phyloP scores from a whole-genome alignment of 495 filamentous ascomycete species.

The Talaromyces trachyspermus region DNA sequence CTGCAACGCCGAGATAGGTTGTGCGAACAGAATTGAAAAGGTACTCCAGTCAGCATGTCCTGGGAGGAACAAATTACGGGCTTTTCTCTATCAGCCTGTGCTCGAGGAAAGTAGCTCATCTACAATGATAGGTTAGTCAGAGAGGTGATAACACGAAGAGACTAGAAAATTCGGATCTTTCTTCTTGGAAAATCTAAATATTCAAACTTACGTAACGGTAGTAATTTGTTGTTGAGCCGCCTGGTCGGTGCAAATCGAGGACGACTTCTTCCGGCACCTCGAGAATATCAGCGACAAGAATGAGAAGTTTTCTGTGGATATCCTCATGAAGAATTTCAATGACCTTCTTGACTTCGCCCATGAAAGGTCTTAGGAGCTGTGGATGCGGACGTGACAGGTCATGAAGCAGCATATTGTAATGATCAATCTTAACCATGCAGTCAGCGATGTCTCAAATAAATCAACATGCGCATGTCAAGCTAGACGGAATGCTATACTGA shows the following conservation, averaged over 20 bases:
- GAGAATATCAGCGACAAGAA: background rate
- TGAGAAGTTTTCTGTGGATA: background rate
- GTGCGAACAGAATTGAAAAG: background rate
- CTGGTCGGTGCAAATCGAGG: background rate
- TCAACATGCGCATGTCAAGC: background rate
- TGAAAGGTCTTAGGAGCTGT: background rate
- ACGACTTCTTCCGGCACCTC: background rate
- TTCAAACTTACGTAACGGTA: background rate
- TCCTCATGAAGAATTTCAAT: background rate
- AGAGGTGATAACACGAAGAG: too few relatives aligned
- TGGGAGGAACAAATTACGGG: background rate
- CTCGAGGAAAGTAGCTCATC: background rate
- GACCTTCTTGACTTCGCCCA: background rate
- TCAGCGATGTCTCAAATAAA: background rate
- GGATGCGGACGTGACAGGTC: background rate
- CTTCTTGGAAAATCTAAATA: background rate
- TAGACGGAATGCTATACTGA: background rate
- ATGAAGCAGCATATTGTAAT: background rate
- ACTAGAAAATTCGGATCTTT: background rate
- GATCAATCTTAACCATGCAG: background rate
- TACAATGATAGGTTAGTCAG: background rate
- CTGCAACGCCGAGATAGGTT: background rate
- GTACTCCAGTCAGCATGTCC: background rate
- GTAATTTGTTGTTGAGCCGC: background rate
- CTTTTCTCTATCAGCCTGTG: background rate